Evolutionary conservation across 176 grass and related monocot genomes (phyloP).

Genomic region (maize (Zea mays)): Zm-B73-REFERENCE-NAM-5.0 NC_050101.1:132736001-132736500

Average conservation of each 20-base stretch:
- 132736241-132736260: neutral
- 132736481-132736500: slow-evolving; percentile 20
- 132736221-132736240: neutral
- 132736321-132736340: neutral
- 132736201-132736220: neutral
- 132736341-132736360: slow-evolving; percentile 1
- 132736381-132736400: neutral
- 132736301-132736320: neutral
- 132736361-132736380: neutral
- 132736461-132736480: neutral
- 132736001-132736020: slow-evolving; percentile 75
- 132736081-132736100: no score
- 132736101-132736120: neutral
- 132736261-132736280: neutral
- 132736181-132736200: neutral
- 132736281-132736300: neutral
- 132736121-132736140: no score
- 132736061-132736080: neutral
- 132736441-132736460: neutral
- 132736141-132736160: neutral
- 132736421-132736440: neutral
- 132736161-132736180: neutral
- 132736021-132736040: slow-evolving; percentile 75
- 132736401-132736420: neutral
- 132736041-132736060: neutral